Evolutionary conservation across 176 grass and related monocot genomes (phyloP), one percentile per base, ranked within the genome.

Genomic region (Eragrostis nindensis): DNA sequence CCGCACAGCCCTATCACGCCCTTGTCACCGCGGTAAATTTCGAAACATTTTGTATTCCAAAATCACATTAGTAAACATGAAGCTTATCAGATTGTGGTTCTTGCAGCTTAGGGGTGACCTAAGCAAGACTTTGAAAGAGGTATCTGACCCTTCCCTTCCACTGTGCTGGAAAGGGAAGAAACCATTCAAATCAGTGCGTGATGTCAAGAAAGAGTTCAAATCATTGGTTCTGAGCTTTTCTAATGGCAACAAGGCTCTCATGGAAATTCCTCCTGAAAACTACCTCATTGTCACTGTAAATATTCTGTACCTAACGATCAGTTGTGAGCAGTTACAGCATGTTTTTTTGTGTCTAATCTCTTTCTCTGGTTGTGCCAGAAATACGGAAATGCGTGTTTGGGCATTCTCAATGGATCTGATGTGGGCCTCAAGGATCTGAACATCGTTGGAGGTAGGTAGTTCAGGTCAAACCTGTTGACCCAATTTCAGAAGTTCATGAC

Each of bases 281-380:
- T 99, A 99, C 82, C 91, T 99, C 62, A 91, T 99, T 66, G 86
- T 99, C 41, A 92, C 97, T 5, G 97, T 99, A 94, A 90, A 78
- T 81, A 47, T 59, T 85, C 29, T 7, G 2, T 45, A 53, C 81
- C 77, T 38, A 36, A 36, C 54, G 6, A 63, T 45, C 7, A 3
- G 77, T 50, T 71, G 5, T 49, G 66, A 36, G 60, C 56, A 52
- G 8, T 15, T 22, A 44, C 0, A 27, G 44, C 5, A 25, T 42
- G 5, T 66, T 78, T 29, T 22, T 78, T 15, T 19, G 62, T 53
- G 38, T 43, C 82, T 62, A 82, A 49, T 41, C 39, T 64, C 5
- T 82, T 88, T 77, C 14, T 62, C 15, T 61, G 71, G 38, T 62
- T 8, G 49, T 86, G 74, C 46, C 70, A 99, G 97, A 88, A 99